A percentile compares a stretch with the other conserved stretches of the same genome.
These are phyloP conservation scores for Colletotrichum sansevieriae DNA, from an alignment of 2,329 filamentous ascomycete species.

Conservation along the genomic window DNA sequence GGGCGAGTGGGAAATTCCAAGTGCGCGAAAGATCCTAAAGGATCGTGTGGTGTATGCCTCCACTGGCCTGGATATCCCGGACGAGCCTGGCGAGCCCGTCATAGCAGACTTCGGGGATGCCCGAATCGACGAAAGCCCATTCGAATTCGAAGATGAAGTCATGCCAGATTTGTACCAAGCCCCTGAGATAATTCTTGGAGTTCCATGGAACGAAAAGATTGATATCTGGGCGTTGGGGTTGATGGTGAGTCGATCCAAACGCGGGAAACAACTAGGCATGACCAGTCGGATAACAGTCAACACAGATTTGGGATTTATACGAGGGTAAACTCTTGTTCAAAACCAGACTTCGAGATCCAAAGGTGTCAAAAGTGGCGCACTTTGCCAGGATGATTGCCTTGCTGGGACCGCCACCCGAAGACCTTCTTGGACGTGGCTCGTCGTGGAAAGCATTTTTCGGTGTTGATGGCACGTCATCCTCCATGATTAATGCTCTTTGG, in stretches of 20 bases:
- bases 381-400: constrained; percentile 54
- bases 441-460: constrained; percentile 44
- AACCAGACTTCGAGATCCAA: constrained; percentile 41
- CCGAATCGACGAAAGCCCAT: constrained; percentile 43
- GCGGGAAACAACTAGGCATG: not conserved
- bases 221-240: constrained; percentile 49
- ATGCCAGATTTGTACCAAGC: constrained; percentile 52
- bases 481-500: fast-evolving
- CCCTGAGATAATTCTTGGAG: constrained; percentile 51
- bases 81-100: constrained; percentile 43
- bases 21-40: constrained; percentile 46
- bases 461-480: constrained; percentile 38
- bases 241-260: not conserved
- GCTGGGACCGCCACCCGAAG: constrained; percentile 51
- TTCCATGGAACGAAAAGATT: constrained; percentile 51
- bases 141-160: constrained; percentile 45
- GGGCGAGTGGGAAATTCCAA: constrained; percentile 41
- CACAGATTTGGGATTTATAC: constrained; percentile 50
- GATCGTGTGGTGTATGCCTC: constrained; percentile 48
- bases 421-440: constrained; percentile 50
- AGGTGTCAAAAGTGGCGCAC: constrained; percentile 46
- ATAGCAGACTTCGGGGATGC: constrained; percentile 51
- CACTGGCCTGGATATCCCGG: constrained; percentile 45
- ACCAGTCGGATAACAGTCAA: not conserved
- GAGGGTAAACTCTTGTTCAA: constrained; percentile 49